Evolutionary conservation across 345 rosid genomes (phyloP).

Genomic region (Brassica nigra): DNA sequence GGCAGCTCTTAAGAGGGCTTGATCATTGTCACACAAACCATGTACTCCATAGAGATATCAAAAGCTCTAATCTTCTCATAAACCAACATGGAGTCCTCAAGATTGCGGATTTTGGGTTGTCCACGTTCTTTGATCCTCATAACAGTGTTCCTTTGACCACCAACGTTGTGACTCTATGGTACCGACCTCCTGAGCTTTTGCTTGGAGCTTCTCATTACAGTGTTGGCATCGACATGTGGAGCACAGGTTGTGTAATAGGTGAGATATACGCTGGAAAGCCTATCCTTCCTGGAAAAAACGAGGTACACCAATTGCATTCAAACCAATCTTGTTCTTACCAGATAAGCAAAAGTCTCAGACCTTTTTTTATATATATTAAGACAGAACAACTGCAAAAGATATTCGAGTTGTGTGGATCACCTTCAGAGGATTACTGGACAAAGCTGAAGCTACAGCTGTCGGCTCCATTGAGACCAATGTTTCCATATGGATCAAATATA

Average conservation of each 20-base stretch:
- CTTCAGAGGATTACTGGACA: slow-evolving; percentile 74
- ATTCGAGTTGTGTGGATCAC: slow-evolving; percentile 81
- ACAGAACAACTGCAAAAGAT: slow-evolving; percentile 86
- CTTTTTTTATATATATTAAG: slow-evolving; percentile 35
- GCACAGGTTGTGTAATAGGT: slow-evolving; percentile 88
- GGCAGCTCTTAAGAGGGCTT: slow-evolving; percentile 85
- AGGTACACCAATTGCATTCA: slow-evolving; percentile 53
- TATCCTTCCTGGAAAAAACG: slow-evolving; percentile 85
- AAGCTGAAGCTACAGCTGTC: slow-evolving; percentile 58
- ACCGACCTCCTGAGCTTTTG: slow-evolving; percentile 92
- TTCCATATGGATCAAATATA: slow-evolving; percentile 65
- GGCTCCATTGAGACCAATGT: slow-evolving; percentile 70
- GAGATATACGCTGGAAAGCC: slow-evolving; percentile 83
- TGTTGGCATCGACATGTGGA: slow-evolving; percentile 89
- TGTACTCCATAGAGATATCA: slow-evolving; percentile 86
- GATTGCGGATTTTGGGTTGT: slow-evolving; percentile 94
- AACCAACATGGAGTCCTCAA: slow-evolving; percentile 72
- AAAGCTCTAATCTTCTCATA: slow-evolving; percentile 93
- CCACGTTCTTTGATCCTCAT: slow-evolving; percentile 68
- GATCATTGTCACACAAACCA: slow-evolving; percentile 82
- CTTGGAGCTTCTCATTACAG: slow-evolving; percentile 81
- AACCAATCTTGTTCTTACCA: slow-evolving; percentile 20
- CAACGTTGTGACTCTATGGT: slow-evolving; percentile 95
- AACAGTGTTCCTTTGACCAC: slow-evolving; percentile 67
- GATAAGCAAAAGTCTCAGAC: not conserved